Percentiles rank a stretch among this genome's conserved stretches.
Evolutionary conservation across 768 basidiomycete genomes (phyloP).

Genomic region (Baorangia bicolor): DNA sequence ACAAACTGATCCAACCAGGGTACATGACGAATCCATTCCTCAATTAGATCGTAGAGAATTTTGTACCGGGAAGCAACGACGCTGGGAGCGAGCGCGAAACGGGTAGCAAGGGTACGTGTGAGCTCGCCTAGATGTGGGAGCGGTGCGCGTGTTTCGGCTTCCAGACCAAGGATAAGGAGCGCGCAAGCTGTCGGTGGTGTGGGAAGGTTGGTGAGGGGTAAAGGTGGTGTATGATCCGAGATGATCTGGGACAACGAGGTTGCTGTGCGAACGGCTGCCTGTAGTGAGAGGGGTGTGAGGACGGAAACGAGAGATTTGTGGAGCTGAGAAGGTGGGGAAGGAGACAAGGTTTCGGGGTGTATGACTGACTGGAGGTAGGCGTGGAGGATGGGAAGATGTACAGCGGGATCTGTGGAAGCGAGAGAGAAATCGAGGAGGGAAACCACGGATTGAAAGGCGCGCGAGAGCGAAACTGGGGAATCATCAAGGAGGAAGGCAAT

Average conservation of each 20-base stretch:
- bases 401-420: conserved; percentile 53
- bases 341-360: conserved; percentile 25
- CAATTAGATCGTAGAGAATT: conserved; percentile 57
- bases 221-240: conserved; percentile 39
- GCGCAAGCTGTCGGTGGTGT: conserved; percentile 62
- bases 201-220: conserved; percentile 41
- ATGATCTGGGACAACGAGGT: conserved; percentile 45
- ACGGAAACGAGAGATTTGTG: conserved; percentile 36
- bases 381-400: conserved; percentile 57
- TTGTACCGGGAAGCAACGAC: conserved; percentile 72
- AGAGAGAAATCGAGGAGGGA: conserved; percentile 55
- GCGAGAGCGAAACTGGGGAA: conserved; percentile 48
- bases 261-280: conserved; percentile 41
- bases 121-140: conserved; percentile 56
- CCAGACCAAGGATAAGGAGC: conserved; percentile 65
- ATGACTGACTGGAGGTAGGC: conserved; percentile 47
- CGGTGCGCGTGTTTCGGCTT: conserved; percentile 57
- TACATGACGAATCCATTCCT: conserved; percentile 58
- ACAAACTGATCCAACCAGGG: conserved; percentile 71
- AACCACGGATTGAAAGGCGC: conserved; percentile 52
- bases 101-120: conserved; percentile 52
- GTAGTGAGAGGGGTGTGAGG: conserved; percentile 40
- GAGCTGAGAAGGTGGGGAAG: conserved; percentile 29
- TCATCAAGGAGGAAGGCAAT: conserved; percentile 67
- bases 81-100: conserved; percentile 48